Conservation (phyloP, 495 filamentous ascomycete species). For the Polyplosphaeria fusca region DNA sequence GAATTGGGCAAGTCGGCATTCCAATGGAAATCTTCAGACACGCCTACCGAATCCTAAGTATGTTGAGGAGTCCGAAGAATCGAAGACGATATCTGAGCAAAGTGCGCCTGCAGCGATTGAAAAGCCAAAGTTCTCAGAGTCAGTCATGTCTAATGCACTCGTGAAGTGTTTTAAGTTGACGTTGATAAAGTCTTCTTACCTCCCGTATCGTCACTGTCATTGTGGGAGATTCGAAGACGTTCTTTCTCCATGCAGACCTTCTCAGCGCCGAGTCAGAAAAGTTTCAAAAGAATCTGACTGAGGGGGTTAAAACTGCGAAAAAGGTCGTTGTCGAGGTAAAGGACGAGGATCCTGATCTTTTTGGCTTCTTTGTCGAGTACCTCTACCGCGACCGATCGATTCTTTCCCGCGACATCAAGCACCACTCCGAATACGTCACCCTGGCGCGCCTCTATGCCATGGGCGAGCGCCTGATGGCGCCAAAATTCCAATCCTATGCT, state of each 20-base stretch:
- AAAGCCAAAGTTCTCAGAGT: not conserved
- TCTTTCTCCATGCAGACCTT: constrained; percentile 13
- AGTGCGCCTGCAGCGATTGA: not conserved
- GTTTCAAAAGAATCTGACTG: constrained; percentile 4
- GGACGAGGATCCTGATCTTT: constrained; percentile 17
- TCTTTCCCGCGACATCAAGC: not conserved
- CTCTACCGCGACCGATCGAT: constrained; percentile 14
- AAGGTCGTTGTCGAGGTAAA: constrained; percentile 1
- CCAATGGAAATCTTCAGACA: too few species aligned
- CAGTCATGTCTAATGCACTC: not conserved
- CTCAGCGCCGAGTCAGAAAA: constrained; percentile 10
- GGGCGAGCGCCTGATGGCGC: constrained; percentile 10
- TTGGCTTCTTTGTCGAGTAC: constrained; percentile 19
- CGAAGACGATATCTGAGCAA: too few species aligned
- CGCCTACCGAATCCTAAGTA: too few species aligned
- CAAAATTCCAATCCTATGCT: constrained; percentile 7
- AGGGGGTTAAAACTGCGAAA: constrained; percentile 3
- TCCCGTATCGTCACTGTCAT: not conserved
- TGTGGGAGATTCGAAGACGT: constrained; percentile 4
- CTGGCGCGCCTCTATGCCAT: constrained; percentile 14
- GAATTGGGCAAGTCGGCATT: too few species aligned
- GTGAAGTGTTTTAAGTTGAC: not conserved
- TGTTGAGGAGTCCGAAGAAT: too few species aligned
- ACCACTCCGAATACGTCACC: constrained; percentile 9
- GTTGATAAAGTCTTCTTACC: constrained; percentile 8